A percentile compares a stretch with the other conserved stretches of the same genome.
Evolutionary conservation across 75 land plant genomes (phyloP).

Genomic region (Sequoiadendron giganteum): DNA sequence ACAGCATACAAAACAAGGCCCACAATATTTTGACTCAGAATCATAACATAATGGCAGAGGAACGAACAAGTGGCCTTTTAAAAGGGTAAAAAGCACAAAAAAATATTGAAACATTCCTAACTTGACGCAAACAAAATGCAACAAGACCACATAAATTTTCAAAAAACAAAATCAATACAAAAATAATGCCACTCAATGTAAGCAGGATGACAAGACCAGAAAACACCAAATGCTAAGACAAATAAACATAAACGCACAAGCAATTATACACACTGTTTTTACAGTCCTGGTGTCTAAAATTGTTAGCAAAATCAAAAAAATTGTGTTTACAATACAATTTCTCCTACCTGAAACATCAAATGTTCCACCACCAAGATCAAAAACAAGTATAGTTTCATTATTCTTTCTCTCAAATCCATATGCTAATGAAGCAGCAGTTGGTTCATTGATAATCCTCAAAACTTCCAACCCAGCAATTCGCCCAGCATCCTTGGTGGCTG

Average conservation of each 20-base stretch:
- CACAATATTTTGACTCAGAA: neutral
- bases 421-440: slow-evolving; percentile 85
- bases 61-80: neutral
- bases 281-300: neutral
- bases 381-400: slow-evolving; percentile 73
- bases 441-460: slow-evolving; percentile 81
- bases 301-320: neutral
- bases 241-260: neutral
- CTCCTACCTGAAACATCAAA: slow-evolving; percentile 86
- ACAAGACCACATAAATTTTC: neutral
- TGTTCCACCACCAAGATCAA: slow-evolving; percentile 81
- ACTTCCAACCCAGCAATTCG: slow-evolving; percentile 87
- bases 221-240: neutral
- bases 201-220: neutral
- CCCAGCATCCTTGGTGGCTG: slow-evolving; percentile 91
- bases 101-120: neutral
- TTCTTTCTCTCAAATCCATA: slow-evolving; percentile 85
- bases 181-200: neutral
- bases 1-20: neutral
- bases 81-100: neutral
- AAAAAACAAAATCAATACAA: neutral
- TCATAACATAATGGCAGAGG: neutral
- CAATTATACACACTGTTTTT: neutral
- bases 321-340: neutral
- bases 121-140: neutral